Evolutionary conservation across 805 yeast genomes (phyloP), one percentile per base, ranked within the genome.

Genomic region (Spathaspora passalidarum): DNA sequence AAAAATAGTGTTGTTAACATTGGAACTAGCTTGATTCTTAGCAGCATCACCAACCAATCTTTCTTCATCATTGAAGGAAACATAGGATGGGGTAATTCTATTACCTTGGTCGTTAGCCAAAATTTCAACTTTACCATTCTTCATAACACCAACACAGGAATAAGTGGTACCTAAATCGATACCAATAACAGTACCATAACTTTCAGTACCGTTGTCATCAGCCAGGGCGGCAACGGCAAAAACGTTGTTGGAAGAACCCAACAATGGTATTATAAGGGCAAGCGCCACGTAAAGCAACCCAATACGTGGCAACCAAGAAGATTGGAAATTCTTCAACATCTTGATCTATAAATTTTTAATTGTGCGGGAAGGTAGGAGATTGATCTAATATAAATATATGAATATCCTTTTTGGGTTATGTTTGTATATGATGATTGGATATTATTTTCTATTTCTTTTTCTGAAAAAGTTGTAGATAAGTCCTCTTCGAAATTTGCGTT

Each of bases 61-160:
- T 78, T 90, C 97, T 46, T 86, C 81, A 57, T 86, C 94, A 45
- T 96, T 88, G 78, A 90, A 90, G 37, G 96, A 96, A 47, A 91
- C 97, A 67, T 86, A 91, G 25, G 97, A 91, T 48, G 97, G 97
- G 47, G 97, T 91, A 49, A 91, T 90, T 80, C 97, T 88, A 82
- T 90, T 90, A 83, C 97, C 97, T 79, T 90, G 97, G 72, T 91
- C 97, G 69, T 90, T 90, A 62, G 97, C 96, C 66, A 90, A 87
- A 70, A 90, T 91, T 74, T 91, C 97, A 44, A 91, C 97, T 66
- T 87, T 80, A 58, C 92, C 95, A 65, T 87, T 87, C 61, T 89
- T 78, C 78, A 89, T 89, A 65, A 89, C 95, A 60, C 96, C 97
- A 53, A 90, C 97, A 82, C 97, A 90, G 43, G 96, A 89, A 78